Evolutionary conservation across 2,329 filamentous ascomycete species (phyloP).

Genomic region (Xylariaceae sp.): DNA sequence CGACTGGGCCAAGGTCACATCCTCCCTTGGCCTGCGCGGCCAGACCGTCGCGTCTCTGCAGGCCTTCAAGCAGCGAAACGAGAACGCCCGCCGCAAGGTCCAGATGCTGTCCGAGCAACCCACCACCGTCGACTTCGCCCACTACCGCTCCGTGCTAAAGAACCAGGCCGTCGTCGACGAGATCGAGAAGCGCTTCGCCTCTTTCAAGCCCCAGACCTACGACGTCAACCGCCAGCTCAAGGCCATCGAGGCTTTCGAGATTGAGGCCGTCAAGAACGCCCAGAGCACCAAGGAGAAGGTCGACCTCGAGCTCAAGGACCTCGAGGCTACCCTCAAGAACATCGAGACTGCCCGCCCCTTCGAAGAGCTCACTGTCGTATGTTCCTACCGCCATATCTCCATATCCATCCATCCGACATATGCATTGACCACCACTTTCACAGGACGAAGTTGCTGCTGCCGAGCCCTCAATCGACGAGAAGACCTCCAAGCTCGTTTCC

Average conservation of each 20-base stretch:
- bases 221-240: slow-evolving; percentile 92
- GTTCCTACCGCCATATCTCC: slow-evolving; percentile 38
- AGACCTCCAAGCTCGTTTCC: slow-evolving; percentile 88
- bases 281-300: slow-evolving; percentile 96
- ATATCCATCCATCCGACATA: too few relatives aligned
- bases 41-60: slow-evolving; percentile 88
- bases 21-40: slow-evolving; percentile 92
- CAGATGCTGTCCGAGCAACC: slow-evolving; percentile 77
- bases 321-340: slow-evolving; percentile 93
- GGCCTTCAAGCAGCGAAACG: slow-evolving; percentile 99
- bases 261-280: slow-evolving; percentile 93
- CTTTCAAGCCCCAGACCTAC: slow-evolving; percentile 90
- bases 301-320: slow-evolving; percentile 87
- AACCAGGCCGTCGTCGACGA: slow-evolving; percentile 94
- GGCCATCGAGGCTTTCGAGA: slow-evolving; percentile 97
- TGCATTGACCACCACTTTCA: slow-evolving; percentile 21
- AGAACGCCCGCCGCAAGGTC: slow-evolving; percentile 94
- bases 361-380: slow-evolving; percentile 94
- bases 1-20: slow-evolving; percentile 95
- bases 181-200: slow-evolving; percentile 91
- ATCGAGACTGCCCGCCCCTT: slow-evolving; percentile 95
- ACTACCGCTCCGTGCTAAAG: slow-evolving; percentile 91
- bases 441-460: slow-evolving; percentile 93
- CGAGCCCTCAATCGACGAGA: slow-evolving; percentile 95
- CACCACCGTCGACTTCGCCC: slow-evolving; percentile 83